These are phyloP conservation scores for Berkeleyomyces basicola DNA, from an alignment of 2,329 filamentous ascomycete genomes.

Conservation along the genomic window DNA sequence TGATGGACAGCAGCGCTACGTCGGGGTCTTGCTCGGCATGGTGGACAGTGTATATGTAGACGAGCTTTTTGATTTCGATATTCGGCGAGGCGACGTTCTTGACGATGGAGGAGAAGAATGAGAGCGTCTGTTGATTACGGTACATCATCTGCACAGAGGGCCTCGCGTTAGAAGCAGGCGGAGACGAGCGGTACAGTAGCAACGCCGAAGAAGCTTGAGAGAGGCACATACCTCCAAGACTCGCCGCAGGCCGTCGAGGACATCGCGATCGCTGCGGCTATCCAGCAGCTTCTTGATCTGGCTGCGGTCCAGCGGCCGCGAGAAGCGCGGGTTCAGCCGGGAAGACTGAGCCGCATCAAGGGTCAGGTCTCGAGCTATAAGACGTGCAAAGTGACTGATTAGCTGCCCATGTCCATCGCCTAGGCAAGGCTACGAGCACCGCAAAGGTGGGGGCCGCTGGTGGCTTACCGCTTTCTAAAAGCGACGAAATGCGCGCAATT, in stretches of 20 bases:
- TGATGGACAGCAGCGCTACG: conserved; percentile 88
- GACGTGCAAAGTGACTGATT: neutral
- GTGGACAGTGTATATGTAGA: conserved; percentile 95
- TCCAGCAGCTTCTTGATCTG: conserved; percentile 93
- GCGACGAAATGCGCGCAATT: conserved; percentile 78
- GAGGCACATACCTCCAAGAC: conserved; percentile 57
- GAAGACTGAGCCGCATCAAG: conserved; percentile 91
- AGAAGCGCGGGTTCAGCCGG: conserved; percentile 43
- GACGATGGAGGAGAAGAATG: conserved; percentile 94
- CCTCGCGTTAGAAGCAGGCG: neutral
- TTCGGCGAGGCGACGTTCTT: conserved; percentile 95
- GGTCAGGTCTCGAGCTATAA: conserved; percentile 79
- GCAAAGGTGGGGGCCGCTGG: neutral
- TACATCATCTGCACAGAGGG: conserved; percentile 70
- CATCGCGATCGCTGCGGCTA: conserved; percentile 80
- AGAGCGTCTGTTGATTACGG: conserved; percentile 67
- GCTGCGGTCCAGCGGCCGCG: conserved; percentile 52
- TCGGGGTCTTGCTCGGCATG: conserved; percentile 95
- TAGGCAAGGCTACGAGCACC: neutral
- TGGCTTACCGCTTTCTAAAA: conserved; percentile 77
- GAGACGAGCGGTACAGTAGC: neutral
- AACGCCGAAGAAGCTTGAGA: conserved; percentile 1
- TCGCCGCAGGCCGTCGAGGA: conserved; percentile 76
- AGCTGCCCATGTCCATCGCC: neutral
- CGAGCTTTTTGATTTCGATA: conserved; percentile 90